phyloP scores from a whole-genome alignment of 495 filamentous ascomycete genomes.

The Neurospora sp. region DNA sequence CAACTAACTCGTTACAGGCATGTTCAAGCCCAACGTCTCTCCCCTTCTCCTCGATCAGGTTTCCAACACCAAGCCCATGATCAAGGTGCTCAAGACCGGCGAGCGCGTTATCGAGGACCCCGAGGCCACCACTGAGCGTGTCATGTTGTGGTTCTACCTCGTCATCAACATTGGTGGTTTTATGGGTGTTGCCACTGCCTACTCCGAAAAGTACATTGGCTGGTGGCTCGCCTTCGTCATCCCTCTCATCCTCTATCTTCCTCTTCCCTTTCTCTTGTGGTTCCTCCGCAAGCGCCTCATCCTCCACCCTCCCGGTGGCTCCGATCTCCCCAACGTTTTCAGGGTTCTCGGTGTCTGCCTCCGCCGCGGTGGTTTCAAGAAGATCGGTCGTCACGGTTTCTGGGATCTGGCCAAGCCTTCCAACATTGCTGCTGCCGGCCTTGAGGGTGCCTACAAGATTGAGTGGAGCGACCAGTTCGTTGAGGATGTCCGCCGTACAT shows the following conservation, averaged over 20 bases:
- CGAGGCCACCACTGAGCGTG: constrained; percentile 48
- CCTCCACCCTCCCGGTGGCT: constrained; percentile 41
- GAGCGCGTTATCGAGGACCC: constrained; percentile 50
- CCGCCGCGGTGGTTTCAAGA: constrained; percentile 43
- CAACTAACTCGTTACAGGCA: constrained; percentile 18
- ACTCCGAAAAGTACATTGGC: constrained; percentile 44
- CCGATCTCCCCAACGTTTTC: constrained; percentile 45
- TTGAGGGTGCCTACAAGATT: constrained; percentile 22
- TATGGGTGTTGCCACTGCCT: constrained; percentile 42
- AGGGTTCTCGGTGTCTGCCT: constrained; percentile 43
- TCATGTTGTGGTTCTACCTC: constrained; percentile 58
- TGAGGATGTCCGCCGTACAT: constrained; percentile 45
- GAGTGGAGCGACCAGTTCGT: constrained; percentile 47
- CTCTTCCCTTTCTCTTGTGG: constrained; percentile 43
- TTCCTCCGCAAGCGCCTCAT: constrained; percentile 43
- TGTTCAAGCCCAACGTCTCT: constrained; percentile 60
- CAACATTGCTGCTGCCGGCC: constrained; percentile 38
- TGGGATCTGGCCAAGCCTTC: constrained; percentile 58
- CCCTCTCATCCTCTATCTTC: constrained; percentile 49
- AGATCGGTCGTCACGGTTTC: constrained; percentile 46
- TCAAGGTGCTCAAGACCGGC: constrained; percentile 35
- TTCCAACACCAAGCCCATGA: constrained; percentile 32
- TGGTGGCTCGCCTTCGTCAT: constrained; percentile 70
- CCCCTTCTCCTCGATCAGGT: constrained; percentile 52
- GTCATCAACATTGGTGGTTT: constrained; percentile 57